phyloP scores from a whole-genome alignment of 352 stramenopile species.

The Phytophthora sojae region DNA sequence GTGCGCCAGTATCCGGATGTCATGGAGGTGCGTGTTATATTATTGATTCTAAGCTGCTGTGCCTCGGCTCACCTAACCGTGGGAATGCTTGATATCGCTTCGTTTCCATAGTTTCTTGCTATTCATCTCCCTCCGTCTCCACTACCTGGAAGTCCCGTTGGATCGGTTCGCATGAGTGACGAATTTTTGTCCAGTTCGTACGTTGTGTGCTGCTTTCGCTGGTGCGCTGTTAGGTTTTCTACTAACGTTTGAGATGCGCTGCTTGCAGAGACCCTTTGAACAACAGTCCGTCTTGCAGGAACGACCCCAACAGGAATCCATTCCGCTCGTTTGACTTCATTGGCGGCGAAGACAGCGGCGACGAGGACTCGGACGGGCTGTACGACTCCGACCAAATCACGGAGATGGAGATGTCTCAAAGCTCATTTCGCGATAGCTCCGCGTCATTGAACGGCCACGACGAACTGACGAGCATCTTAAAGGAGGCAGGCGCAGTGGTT shows the following conservation, averaged over 20 bases:
- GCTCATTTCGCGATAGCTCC: slow-evolving; percentile 51
- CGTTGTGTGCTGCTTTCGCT: slow-evolving; percentile 9
- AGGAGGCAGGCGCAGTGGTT: slow-evolving; percentile 30
- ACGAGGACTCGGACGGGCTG: slow-evolving; percentile 73
- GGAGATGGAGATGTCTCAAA: slow-evolving; percentile 74
- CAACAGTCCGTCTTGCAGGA: slow-evolving; percentile 72
- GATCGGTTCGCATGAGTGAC: slow-evolving; percentile 46
- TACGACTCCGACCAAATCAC: slow-evolving; percentile 81
- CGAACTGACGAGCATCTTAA: slow-evolving; percentile 39
- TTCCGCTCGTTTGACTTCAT: slow-evolving; percentile 87
- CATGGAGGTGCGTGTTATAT: slow-evolving; percentile 58
- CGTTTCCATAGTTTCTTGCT: slow-evolving; percentile 49
- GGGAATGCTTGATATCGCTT: not conserved
- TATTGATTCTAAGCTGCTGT: not conserved
- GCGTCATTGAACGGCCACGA: slow-evolving; percentile 43
- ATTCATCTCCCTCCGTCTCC: slow-evolving; percentile 53
- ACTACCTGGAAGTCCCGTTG: slow-evolving; percentile 42
- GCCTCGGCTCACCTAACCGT: not conserved
- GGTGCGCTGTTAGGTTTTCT: not conserved
- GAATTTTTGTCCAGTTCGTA: slow-evolving; percentile 55
- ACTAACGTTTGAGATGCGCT: slow-evolving; percentile 2
- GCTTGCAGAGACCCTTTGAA: slow-evolving; percentile 71
- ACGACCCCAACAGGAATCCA: slow-evolving; percentile 45
- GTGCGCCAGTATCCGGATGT: slow-evolving; percentile 70
- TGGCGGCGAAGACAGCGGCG: slow-evolving; percentile 80